phyloP scores from a whole-genome alignment of 257 asterid species.

The Nicotiana tomentosiformis region DNA sequence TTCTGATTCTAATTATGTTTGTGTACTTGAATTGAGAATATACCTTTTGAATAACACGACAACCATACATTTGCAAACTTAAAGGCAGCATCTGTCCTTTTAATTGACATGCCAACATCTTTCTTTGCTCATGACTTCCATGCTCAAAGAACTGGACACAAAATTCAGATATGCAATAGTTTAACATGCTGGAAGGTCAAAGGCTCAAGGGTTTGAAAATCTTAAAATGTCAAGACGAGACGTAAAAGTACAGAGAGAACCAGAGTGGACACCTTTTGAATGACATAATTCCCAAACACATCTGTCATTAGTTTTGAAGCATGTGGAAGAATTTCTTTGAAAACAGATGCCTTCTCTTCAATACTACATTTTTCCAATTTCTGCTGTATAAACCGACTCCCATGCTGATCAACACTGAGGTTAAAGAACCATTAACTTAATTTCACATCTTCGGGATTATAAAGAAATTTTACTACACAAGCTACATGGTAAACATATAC shows the following conservation, averaged over 20 bases:
- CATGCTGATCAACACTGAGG: constrained; percentile 80
- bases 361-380: constrained; percentile 67
- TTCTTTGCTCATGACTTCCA: constrained; percentile 69
- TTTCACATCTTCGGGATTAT: not conserved
- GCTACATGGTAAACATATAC: not conserved
- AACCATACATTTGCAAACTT: constrained; percentile 93
- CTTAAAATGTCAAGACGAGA: not conserved
- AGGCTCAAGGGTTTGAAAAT: not conserved
- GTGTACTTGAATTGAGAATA: constrained; percentile 8
- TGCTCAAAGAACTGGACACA: constrained; percentile 73
- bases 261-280: constrained; percentile 62
- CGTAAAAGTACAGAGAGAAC: constrained; percentile 1
- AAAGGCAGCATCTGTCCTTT: constrained; percentile 62
- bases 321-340: constrained; percentile 72
- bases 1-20: not conserved
- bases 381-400: constrained; percentile 87
- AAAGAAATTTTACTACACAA: not conserved
- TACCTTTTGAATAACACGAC: constrained; percentile 96
- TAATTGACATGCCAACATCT: constrained; percentile 67
- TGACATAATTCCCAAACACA: constrained; percentile 88
- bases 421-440: not conserved
- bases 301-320: constrained; percentile 73
- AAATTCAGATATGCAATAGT: constrained; percentile 10
- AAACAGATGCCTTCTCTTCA: constrained; percentile 68
- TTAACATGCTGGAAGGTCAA: not conserved